A percentile compares a stretch with the other conserved stretches of the same genome.
Evolutionary conservation across 2,329 filamentous ascomycete species (phyloP).

Genomic region (Ambrosiella cleistominuta): DNA sequence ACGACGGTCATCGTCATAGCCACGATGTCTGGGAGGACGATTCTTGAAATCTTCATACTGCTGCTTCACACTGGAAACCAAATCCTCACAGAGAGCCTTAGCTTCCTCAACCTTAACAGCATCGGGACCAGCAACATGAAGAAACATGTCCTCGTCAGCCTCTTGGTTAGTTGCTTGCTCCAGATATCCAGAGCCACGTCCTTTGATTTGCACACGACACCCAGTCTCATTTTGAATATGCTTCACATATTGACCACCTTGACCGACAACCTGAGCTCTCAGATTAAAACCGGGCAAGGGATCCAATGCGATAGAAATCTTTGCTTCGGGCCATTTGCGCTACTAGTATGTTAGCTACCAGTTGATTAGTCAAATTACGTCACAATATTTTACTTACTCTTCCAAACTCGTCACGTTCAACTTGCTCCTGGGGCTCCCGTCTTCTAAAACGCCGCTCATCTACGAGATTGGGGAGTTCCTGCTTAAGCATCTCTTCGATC

Average conservation of each 20-base stretch:
- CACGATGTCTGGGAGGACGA: constrained; percentile 47
- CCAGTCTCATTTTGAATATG: constrained; percentile 92
- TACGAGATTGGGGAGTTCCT: constrained; percentile 86
- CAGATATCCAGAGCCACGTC: constrained; percentile 83
- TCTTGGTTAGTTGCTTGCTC: constrained; percentile 76
- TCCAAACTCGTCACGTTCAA: constrained; percentile 82
- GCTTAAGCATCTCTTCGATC: constrained; percentile 89
- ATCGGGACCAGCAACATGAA: constrained; percentile 87
- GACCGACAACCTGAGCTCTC: constrained; percentile 86
- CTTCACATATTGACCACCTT: constrained; percentile 89
- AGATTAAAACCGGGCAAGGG: constrained; percentile 89
- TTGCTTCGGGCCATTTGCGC: constrained; percentile 98
- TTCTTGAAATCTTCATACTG: constrained; percentile 87
- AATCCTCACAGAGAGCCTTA: constrained; percentile 74
- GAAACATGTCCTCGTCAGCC: constrained; percentile 90
- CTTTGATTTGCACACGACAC: constrained; percentile 96
- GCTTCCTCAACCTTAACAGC: constrained; percentile 69
- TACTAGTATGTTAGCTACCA: constrained; percentile 22
- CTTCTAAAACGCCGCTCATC: constrained; percentile 85
- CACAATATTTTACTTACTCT: constrained; percentile 36
- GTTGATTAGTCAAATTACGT: not conserved
- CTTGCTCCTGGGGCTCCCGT: constrained; percentile 55
- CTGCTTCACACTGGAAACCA: constrained; percentile 70
- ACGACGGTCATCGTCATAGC: constrained; percentile 23
- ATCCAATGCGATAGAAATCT: constrained; percentile 78